These are phyloP conservation scores for Xanthoparmelia taractica DNA, from an alignment of 495 filamentous ascomycete species.

Conservation along the genomic window DNA sequence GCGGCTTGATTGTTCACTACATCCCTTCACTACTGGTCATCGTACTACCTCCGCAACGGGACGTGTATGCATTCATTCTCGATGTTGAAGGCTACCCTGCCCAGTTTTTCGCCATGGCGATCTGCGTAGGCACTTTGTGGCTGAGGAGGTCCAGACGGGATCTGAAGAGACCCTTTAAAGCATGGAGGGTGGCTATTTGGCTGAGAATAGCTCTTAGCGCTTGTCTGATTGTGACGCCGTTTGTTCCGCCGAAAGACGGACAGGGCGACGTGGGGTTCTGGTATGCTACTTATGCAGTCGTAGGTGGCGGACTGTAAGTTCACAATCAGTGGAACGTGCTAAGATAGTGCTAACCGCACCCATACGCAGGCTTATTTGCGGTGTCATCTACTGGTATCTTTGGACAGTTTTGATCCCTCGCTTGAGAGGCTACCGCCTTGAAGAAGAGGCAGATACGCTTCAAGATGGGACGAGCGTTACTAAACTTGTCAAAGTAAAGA, in stretches of 20 bases:
- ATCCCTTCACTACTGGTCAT: slow-evolving; percentile 56
- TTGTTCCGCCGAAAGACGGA: slow-evolving; percentile 43
- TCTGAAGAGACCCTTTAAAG: slow-evolving; percentile 59
- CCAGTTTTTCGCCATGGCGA: slow-evolving; percentile 52
- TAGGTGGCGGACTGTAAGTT: slow-evolving; percentile 62
- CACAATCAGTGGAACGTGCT: background rate
- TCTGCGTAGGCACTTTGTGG: slow-evolving; percentile 52
- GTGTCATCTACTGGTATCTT: slow-evolving; percentile 61
- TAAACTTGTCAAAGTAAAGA: slow-evolving; percentile 42
- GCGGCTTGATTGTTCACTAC: slow-evolving; percentile 60
- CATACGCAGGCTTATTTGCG: slow-evolving; percentile 47
- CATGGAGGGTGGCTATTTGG: slow-evolving; percentile 50
- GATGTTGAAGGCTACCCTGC: slow-evolving; percentile 65
- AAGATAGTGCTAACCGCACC: slow-evolving; percentile 18
- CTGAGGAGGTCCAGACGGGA: slow-evolving; percentile 54
- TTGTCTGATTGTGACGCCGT: slow-evolving; percentile 47
- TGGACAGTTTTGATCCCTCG: slow-evolving; percentile 58
- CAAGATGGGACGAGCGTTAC: slow-evolving; percentile 55
- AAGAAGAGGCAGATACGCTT: slow-evolving; percentile 49
- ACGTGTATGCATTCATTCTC: slow-evolving; percentile 66
- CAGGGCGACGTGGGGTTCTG: slow-evolving; percentile 52
- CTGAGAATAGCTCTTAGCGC: slow-evolving; percentile 40
- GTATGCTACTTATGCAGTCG: slow-evolving; percentile 66
- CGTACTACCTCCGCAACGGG: slow-evolving; percentile 52
- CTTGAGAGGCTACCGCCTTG: slow-evolving; percentile 50